phyloP scores from a whole-genome alignment of 2,329 filamentous ascomycete species.

The Fusarium irregulare region DNA sequence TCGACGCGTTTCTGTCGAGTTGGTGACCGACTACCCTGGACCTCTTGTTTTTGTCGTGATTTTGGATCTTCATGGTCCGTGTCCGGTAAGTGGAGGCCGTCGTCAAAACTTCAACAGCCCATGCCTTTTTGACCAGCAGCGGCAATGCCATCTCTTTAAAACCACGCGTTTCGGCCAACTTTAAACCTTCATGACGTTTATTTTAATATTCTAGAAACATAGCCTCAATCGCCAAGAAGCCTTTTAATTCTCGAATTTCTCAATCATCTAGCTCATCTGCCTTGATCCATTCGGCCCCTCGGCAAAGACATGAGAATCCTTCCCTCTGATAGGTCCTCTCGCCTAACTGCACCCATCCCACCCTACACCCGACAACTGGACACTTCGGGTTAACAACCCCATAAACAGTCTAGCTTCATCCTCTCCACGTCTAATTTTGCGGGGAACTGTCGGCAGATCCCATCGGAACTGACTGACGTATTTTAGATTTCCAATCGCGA shows the following conservation, averaged over 20 bases:
- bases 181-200: neutral
- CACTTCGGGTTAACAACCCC: neutral
- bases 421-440: slow-evolving; percentile 1
- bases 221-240: too few species aligned
- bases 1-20: too few species aligned
- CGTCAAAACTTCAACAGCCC: too few species aligned
- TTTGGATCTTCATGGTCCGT: too few species aligned
- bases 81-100: too few species aligned
- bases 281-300: neutral
- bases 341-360: neutral
- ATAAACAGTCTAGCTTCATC: neutral
- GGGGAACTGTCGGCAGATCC: slow-evolving; percentile 28
- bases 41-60: too few species aligned
- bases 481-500: slow-evolving; percentile 21
- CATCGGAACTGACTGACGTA: slow-evolving; percentile 21
- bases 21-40: neutral
- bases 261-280: neutral
- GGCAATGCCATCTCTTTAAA: neutral
- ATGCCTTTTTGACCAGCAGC: neutral
- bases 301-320: neutral
- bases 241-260: neutral
- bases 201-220: accelerated
- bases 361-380: neutral
- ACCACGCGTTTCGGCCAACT: neutral
- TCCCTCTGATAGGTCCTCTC: neutral